Evolutionary conservation across 2,329 filamentous ascomycete species (phyloP), one percentile per base, ranked within the genome.

Genomic region (Pyrenochaeta sp.): DNA sequence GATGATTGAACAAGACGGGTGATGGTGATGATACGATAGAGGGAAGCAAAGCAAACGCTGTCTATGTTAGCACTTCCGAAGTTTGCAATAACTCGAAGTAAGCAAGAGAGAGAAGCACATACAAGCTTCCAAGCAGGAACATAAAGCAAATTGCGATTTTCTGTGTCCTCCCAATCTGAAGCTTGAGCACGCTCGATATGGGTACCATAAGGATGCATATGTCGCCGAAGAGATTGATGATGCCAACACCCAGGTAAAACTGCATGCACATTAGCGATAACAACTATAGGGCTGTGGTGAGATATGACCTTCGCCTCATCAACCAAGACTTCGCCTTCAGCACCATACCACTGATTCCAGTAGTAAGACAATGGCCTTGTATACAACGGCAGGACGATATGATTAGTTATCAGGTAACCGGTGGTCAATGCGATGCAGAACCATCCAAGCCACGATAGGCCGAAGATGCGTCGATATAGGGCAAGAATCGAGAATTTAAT

Each of bases 401-500:
- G 63, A 30, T 63, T 60, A 11, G 61, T 56, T 35, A 64, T 51
- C 4, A 66, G 47, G 30, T 66, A 66, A 20, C 59, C 56, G 7
- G 54, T 56, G 4, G 61, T 64, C 14, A 66, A 29, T 12, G 40
- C 44, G 4, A 65, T 48, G 33, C 61, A 65, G 21, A 55, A 64
- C 56, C 60, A 67, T 1, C 58, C 61, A n/a, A 64, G 43, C 56
- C 57, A 64, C n/a, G 61, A 54, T 42, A 67, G 46, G 9, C 66
- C 66, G 20, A 69, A 67, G 21, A 69, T 67, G n/a, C 66, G 64
- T 15, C 56, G 59, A 31, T 69, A 69, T 11, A 69, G 41, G 4
- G 63, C 61, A 11, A 69, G 53, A n/a, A 69, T 67, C 0, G 64
- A 67, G 41, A 61, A 63, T 35, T 69, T 69, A 49, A 69, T 69